These are phyloP conservation scores for Debaryomycetaceae sp. DNA, from an alignment of 1,139 yeast genomes.

Conservation along the genomic window DNA sequence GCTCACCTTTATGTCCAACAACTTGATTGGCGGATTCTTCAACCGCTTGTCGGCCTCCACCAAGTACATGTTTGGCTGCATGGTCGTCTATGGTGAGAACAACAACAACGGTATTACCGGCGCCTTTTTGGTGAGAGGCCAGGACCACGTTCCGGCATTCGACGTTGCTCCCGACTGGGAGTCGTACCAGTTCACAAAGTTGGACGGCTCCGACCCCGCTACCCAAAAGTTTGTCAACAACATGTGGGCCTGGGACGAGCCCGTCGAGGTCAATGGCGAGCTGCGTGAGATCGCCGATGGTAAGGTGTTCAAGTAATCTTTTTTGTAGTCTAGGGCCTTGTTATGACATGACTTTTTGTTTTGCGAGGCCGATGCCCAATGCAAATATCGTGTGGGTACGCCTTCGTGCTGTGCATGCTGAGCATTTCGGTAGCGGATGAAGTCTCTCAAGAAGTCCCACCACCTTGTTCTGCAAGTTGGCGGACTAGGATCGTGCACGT, in stretches of 20 bases:
- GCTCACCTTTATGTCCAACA: constrained; percentile 95
- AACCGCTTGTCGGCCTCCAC: constrained; percentile 86
- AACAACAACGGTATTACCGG: constrained; percentile 96
- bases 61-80: constrained; percentile 88
- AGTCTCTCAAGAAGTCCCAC: too few species aligned
- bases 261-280: constrained; percentile 35
- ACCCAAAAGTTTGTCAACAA: constrained; percentile 31
- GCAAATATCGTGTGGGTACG: too few species aligned
- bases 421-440: too few species aligned
- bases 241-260: constrained; percentile 46
- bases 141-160: constrained; percentile 82
- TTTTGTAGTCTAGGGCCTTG: too few species aligned
- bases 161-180: constrained; percentile 99
- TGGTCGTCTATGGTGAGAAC: constrained; percentile 97
- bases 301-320: constrained; percentile 38
- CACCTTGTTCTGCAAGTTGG: too few species aligned
- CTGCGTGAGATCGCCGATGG: constrained; percentile 40
- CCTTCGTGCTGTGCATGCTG: too few species aligned
- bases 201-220: constrained; percentile 29
- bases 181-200: constrained; percentile 36
- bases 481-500: too few species aligned
- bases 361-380: too few species aligned
- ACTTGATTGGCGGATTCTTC: constrained; percentile 97
- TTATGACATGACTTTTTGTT: too few species aligned
- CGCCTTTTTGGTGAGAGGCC: constrained; percentile 92